Conservation (phyloP, 345 rosid genomes). For the Punica granatum region DNA sequence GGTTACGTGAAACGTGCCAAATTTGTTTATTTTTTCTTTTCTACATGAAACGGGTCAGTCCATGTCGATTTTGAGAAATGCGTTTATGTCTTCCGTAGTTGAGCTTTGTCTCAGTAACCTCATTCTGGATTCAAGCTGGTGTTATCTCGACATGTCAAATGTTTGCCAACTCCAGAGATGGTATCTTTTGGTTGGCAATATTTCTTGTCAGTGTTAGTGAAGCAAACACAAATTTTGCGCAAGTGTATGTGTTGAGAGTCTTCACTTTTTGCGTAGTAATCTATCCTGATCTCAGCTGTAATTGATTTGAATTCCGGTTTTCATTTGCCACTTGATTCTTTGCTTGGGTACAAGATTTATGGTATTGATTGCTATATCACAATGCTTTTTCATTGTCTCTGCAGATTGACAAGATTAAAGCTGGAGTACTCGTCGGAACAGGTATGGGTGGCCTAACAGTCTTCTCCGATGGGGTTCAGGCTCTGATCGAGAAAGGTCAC, state of each 20-base stretch:
- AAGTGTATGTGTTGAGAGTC: not conserved
- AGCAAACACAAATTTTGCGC: not conserved
- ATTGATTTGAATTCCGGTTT: not conserved
- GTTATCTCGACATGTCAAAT: not conserved
- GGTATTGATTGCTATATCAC: not conserved
- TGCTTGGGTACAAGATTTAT: not conserved
- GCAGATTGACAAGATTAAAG: constrained; percentile 73
- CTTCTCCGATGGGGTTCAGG: constrained; percentile 78
- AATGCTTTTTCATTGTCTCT: not conserved
- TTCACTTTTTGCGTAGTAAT: not conserved
- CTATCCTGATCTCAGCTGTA: not conserved
- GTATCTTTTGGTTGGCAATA: not conserved
- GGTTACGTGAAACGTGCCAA: not conserved
- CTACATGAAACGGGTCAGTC: not conserved
- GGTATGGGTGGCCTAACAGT: constrained; percentile 97
- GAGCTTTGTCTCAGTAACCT: too few species aligned
- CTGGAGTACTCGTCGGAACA: constrained; percentile 96
- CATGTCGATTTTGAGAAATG: not conserved
- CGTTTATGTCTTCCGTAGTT: not conserved
- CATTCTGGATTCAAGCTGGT: not conserved
- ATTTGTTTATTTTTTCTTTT: not conserved
- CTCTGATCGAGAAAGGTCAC: constrained; percentile 79
- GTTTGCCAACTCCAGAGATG: not conserved
- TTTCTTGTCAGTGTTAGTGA: not conserved
- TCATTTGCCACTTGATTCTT: not conserved